Conservation (phyloP, 441 rosid species). For the Pelargonium cotyledonis region DNA sequence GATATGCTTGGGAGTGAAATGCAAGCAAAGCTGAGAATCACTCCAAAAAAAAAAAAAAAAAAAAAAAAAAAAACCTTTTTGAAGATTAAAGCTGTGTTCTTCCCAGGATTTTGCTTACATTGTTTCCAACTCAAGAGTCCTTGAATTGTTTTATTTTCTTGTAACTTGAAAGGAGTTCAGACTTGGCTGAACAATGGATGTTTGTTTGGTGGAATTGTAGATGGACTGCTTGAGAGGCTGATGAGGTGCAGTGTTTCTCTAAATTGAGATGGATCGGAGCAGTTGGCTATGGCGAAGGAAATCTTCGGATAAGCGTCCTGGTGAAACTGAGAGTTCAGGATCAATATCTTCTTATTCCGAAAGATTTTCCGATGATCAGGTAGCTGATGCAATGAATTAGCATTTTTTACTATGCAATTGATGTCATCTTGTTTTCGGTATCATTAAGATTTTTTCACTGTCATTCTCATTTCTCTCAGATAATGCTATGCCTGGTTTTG, state of each 20-base stretch:
- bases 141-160: neutral
- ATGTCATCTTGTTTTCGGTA: no score
- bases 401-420: no score
- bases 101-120: slow-evolving; percentile 14
- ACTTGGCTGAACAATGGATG: slow-evolving; percentile 2
- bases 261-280: slow-evolving; percentile 59
- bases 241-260: slow-evolving; percentile 19
- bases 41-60: neutral
- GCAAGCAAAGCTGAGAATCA: slow-evolving; percentile 15
- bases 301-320: slow-evolving; percentile 36
- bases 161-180: neutral
- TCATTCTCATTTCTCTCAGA: no score
- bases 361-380: slow-evolving; percentile 83
- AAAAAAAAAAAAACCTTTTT: neutral
- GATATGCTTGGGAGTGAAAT: slow-evolving; percentile 15
- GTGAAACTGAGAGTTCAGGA: slow-evolving; percentile 68
- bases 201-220: slow-evolving; percentile 19
- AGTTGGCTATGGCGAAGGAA: slow-evolving; percentile 87
- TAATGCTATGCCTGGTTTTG: no score
- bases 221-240: slow-evolving; percentile 14
- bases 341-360: slow-evolving; percentile 73
- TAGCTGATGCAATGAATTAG: no score
- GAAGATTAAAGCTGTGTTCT: neutral
- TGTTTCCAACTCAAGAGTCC: neutral
- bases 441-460: no score